Conservation (phyloP, 2,329 filamentous ascomycete genomes). For the Pezicula rhizophila region DNA sequence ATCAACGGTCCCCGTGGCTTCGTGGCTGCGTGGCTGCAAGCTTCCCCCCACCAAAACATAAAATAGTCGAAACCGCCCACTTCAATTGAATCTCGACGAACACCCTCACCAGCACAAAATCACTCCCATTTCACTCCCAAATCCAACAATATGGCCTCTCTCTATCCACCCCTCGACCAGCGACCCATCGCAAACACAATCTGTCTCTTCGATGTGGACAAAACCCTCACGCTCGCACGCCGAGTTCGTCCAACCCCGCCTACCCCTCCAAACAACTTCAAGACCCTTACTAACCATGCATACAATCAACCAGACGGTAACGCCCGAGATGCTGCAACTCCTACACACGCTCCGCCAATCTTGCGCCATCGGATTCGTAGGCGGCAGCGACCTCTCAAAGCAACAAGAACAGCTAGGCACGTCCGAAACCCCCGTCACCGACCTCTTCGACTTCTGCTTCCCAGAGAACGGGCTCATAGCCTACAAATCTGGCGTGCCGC, state of each 20-base stretch:
- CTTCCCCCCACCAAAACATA: too few relatives aligned
- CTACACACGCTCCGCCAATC: conserved; percentile 79
- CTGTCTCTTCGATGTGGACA: conserved; percentile 93
- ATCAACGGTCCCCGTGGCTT: too few relatives aligned
- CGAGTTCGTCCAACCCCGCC: conserved; percentile 47
- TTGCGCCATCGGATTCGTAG: conserved; percentile 85
- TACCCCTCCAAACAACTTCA: conserved; percentile 1
- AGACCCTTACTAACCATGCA: background rate
- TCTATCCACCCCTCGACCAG: conserved; percentile 64
- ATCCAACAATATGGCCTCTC: conserved; percentile 5
- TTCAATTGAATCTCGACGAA: background rate
- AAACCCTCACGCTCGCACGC: conserved; percentile 79
- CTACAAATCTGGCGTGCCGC: conserved; percentile 71
- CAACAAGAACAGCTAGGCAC: conserved; percentile 93
- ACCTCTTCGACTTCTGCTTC: conserved; percentile 97
- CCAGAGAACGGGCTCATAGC: conserved; percentile 93
- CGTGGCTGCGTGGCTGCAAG: too few relatives aligned
- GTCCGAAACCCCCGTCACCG: conserved; percentile 60
- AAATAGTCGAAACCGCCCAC: background rate
- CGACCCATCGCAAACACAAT: conserved; percentile 91
- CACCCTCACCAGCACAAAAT: background rate
- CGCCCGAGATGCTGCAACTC: conserved; percentile 75
- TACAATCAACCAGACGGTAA: conserved; percentile 46
- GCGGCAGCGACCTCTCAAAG: conserved; percentile 85
- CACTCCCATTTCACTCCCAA: background rate